Percentiles rank a stretch among this genome's conserved stretches.
phyloP scores from a whole-genome alignment of 129 eudicot genomes.

The Chrysanthemum makinoi region DNA sequence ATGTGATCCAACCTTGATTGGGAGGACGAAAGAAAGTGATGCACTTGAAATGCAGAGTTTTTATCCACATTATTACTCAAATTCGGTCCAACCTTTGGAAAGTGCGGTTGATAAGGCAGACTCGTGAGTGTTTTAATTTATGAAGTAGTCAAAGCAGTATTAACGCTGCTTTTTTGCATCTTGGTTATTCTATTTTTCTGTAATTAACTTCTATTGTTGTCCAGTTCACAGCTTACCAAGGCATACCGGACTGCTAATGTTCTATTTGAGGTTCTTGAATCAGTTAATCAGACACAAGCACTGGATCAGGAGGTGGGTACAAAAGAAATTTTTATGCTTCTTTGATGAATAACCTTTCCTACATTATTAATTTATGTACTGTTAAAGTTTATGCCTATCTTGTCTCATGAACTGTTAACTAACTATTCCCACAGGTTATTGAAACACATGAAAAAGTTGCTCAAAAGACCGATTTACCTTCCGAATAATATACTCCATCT shows the following conservation, averaged over 20 bases:
- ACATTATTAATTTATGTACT: not conserved
- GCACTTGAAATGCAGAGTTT: slow-evolving; percentile 99
- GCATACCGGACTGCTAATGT: slow-evolving; percentile 97
- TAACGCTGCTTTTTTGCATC: slow-evolving; percentile 9
- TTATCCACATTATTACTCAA: slow-evolving; percentile 93
- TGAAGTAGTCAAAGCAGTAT: slow-evolving; percentile 21
- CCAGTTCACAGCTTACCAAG: slow-evolving; percentile 92
- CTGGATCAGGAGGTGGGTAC: slow-evolving; percentile 83
- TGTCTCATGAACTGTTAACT: not conserved
- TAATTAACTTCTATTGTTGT: slow-evolving; percentile 22
- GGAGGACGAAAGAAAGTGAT: slow-evolving; percentile 90
- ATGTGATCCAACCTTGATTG: slow-evolving; percentile 90
- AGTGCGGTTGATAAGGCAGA: slow-evolving; percentile 98
- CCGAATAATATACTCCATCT: slow-evolving; percentile 98
- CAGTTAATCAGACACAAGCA: slow-evolving; percentile 93
- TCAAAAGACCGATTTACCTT: slow-evolving; percentile 78
- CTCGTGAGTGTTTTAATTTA: slow-evolving; percentile 51
- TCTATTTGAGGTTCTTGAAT: slow-evolving; percentile 91
- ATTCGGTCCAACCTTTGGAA: slow-evolving; percentile 92
- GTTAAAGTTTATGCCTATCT: not conserved
- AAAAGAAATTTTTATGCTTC: not conserved
- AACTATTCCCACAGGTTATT: slow-evolving; percentile 48
- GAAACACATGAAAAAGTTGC: slow-evolving; percentile 98
- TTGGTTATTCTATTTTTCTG: not conserved
- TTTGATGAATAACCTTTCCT: not conserved